Percentiles rank a stretch among this genome's conserved stretches.
Conservation (phyloP, 1,284 basidiomycete genomes). For the Leccinum pallidistipes region DNA sequence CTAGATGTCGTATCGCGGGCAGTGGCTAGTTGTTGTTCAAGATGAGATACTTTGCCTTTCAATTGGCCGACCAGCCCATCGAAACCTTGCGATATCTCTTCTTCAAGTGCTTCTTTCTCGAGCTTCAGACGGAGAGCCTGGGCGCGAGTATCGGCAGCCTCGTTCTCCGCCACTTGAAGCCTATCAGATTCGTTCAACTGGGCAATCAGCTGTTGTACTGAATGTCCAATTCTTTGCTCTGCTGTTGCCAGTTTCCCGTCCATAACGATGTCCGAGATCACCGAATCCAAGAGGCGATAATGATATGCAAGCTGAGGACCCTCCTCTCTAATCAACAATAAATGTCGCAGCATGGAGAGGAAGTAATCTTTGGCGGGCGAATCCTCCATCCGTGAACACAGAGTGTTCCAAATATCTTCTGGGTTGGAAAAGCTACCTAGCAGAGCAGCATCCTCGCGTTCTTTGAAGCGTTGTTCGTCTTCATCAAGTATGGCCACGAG, state of each 20-base stretch:
- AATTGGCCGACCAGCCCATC: slow-evolving; percentile 86
- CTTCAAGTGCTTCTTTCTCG: slow-evolving; percentile 76
- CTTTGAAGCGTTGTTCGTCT: slow-evolving; percentile 78
- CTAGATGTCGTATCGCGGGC: slow-evolving; percentile 80
- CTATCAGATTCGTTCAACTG: slow-evolving; percentile 93
- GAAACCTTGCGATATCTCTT: slow-evolving; percentile 77
- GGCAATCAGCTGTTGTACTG: slow-evolving; percentile 86
- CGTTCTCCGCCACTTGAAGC: slow-evolving; percentile 77
- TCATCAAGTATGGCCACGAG: slow-evolving; percentile 72
- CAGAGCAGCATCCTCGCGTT: slow-evolving; percentile 76
- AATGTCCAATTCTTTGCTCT: slow-evolving; percentile 84
- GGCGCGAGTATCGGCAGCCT: slow-evolving; percentile 69
- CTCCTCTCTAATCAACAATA: slow-evolving; percentile 89
- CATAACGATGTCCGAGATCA: slow-evolving; percentile 91
- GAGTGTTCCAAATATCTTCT: slow-evolving; percentile 85
- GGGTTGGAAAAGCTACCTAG: slow-evolving; percentile 80
- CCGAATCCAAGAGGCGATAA: slow-evolving; percentile 92
- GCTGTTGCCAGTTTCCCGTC: slow-evolving; percentile 89
- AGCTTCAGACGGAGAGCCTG: slow-evolving; percentile 63
- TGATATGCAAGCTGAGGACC: slow-evolving; percentile 83
- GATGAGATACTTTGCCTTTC: slow-evolving; percentile 68
- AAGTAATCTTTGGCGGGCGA: slow-evolving; percentile 86
- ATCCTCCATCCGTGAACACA: slow-evolving; percentile 73
- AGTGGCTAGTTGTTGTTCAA: slow-evolving; percentile 79
- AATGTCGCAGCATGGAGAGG: slow-evolving; percentile 89